Conservation (phyloP, 2,329 filamentous ascomycete species). For the Chrysoporthe cubensis region DNA sequence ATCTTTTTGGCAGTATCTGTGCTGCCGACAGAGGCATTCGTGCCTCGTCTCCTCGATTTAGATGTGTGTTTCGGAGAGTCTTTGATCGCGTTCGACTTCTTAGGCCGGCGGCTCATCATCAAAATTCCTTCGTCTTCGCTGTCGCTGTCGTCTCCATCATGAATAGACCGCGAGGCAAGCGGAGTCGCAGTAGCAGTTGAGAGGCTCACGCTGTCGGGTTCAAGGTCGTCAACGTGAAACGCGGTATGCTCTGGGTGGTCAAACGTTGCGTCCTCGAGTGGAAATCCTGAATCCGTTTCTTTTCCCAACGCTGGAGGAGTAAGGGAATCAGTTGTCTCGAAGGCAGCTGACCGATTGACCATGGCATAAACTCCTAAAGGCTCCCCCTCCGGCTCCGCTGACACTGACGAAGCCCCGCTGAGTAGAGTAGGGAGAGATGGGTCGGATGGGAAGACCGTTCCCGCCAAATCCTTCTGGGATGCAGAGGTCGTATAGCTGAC, state of each 20-base stretch:
- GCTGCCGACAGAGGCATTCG: slow-evolving; percentile 63
- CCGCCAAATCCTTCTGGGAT: slow-evolving; percentile 47
- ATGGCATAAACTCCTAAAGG: slow-evolving; percentile 58
- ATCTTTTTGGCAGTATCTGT: slow-evolving; percentile 68
- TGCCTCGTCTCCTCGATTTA: slow-evolving; percentile 56
- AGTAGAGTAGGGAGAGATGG: slow-evolving; percentile 66
- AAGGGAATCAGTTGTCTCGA: slow-evolving; percentile 58
- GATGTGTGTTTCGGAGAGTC: slow-evolving; percentile 35
- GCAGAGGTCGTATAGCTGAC: slow-evolving; percentile 44
- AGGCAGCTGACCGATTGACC: slow-evolving; percentile 48
- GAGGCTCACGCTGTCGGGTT: slow-evolving; percentile 31
- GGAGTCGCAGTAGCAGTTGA: slow-evolving; percentile 27
- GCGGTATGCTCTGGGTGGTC: slow-evolving; percentile 33
- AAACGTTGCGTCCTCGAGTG: slow-evolving; percentile 47
- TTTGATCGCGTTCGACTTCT: slow-evolving; percentile 23
- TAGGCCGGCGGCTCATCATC: slow-evolving; percentile 42
- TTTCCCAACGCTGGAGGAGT: slow-evolving; percentile 57
- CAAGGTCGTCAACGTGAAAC: slow-evolving; percentile 36
- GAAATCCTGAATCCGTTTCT: slow-evolving; percentile 51
- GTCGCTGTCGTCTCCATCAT: slow-evolving; percentile 55
- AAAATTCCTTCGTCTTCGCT: slow-evolving; percentile 56
- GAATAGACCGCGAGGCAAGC: slow-evolving; percentile 22
- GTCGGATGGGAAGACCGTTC: slow-evolving; percentile 63
- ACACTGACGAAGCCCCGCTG: slow-evolving; percentile 67
- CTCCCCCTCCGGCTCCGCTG: slow-evolving; percentile 64